Base-by-base conservation (phyloP, 495 filamentous ascomycete species). In the Peziza echinospora region DNA sequence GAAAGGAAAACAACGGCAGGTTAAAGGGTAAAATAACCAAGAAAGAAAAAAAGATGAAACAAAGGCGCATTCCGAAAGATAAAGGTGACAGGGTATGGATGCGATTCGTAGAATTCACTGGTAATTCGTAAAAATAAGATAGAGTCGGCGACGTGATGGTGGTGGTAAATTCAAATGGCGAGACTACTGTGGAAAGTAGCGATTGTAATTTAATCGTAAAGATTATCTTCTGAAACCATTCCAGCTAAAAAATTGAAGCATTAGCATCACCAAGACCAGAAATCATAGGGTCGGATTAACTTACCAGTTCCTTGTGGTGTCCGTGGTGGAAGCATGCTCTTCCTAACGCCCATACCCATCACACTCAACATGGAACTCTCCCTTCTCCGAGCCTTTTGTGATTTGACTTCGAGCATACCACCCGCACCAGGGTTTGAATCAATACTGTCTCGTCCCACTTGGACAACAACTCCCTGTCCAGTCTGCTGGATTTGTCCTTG, bases 341-440 rank as follows among this genome's bases (percentile, higher is more conserved):
- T 37, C 30, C 30, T 37, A 48, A 58, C 37, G 37, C 23, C 46
- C 13, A 53, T 50, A n/a, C 55, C 53, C 55, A 59, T 59, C 71
- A 75, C 73, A 37, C 73, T 67, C 46, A 75, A 62, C 60, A 76
- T 68, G 16, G 71, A 73, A 50, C 72, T 76, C 53, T 76, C 72
- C 28, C 72, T 65, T 51, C 72, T 62, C 54, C 71, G 67, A 5
- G 70, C 58, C 54, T 72, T 75, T 21, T 59, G 56, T 10, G 44
- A 48, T 16, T 51, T 55, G 9, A 21, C 53, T 21, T 55, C 53
- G 10, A 22, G 21, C 11, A 16, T 19, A 11, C 28, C 40, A 7
- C 13, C 26, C 10, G 40, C 21, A 44, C 11, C 19, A 1, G 6
- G 11, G 7, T 30, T 13, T 13, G 39, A 17, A 24, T n/a, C 43